Percentiles rank a stretch among this genome's conserved stretches.
These are phyloP conservation scores for Boletus hoseneyae DNA, from an alignment of 1,284 basidiomycete species.

Conservation along the genomic window DNA sequence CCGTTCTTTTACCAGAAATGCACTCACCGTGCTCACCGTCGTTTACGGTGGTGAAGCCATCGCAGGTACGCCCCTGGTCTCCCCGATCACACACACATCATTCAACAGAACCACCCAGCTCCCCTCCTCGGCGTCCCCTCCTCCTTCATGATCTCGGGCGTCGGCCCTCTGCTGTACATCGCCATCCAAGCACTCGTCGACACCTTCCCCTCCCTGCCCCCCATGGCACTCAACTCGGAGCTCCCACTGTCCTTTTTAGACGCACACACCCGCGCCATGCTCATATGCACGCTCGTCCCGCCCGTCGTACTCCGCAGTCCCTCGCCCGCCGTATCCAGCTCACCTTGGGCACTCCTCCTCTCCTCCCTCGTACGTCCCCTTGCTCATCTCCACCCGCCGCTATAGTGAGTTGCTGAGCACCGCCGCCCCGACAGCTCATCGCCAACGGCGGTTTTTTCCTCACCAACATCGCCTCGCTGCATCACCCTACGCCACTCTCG, in stretches of 20 bases:
- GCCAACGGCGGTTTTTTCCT: conserved; percentile 76
- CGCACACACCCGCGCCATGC: conserved; percentile 63
- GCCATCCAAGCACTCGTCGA: conserved; percentile 58
- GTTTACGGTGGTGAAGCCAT: conserved; percentile 74
- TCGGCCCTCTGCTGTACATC: conserved; percentile 54
- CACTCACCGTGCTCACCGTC: conserved; percentile 55
- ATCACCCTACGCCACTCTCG: conserved; percentile 59
- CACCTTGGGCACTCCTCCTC: conserved; percentile 69
- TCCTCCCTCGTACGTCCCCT: conserved; percentile 56
- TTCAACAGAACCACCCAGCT: conserved; percentile 37
- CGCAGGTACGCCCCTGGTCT: conserved; percentile 40
- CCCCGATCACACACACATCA: not conserved
- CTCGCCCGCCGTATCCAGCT: conserved; percentile 47
- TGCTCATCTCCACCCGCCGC: not conserved
- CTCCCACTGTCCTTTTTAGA: conserved; percentile 64
- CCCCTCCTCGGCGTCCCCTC: conserved; percentile 61
- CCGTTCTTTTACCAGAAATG: conserved; percentile 55
- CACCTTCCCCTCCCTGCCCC: conserved; percentile 49
- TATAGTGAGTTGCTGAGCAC: too few species aligned
- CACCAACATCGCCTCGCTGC: conserved; percentile 63
- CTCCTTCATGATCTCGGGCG: conserved; percentile 68
- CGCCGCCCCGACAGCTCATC: conserved; percentile 49
- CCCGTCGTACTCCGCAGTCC: conserved; percentile 54
- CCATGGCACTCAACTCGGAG: conserved; percentile 50
- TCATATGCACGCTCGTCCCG: conserved; percentile 71